These are phyloP conservation scores for Populus tremula DNA, from an alignment of 345 rosid genomes.

Conservation along the genomic window DNA sequence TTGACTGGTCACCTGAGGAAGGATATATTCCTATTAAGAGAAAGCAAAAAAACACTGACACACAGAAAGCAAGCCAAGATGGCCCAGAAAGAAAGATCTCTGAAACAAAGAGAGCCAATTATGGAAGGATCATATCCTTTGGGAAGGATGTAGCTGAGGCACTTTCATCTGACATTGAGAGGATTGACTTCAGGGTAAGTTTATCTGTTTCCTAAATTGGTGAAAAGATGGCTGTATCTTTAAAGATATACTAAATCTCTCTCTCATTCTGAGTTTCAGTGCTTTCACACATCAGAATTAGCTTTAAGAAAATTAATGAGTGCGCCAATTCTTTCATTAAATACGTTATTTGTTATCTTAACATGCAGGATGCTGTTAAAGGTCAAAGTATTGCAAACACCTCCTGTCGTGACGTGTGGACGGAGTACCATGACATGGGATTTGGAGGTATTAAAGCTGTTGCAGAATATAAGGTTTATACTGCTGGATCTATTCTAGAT, in stretches of 20 bases:
- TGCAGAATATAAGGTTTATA: slow-evolving; percentile 74
- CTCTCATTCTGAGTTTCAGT: slow-evolving; percentile 3
- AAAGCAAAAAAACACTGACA: slow-evolving; percentile 43
- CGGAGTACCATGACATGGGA: slow-evolving; percentile 96
- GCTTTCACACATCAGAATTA: not conserved
- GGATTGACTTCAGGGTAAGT: slow-evolving; percentile 80
- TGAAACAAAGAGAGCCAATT: slow-evolving; percentile 42
- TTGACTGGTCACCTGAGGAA: slow-evolving; percentile 93
- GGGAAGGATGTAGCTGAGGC: slow-evolving; percentile 78
- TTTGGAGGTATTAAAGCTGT: slow-evolving; percentile 75
- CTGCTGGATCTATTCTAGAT: slow-evolving; percentile 64
- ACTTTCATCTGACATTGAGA: slow-evolving; percentile 56
- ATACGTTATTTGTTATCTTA: slow-evolving; percentile 1
- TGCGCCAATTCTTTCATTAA: not conserved
- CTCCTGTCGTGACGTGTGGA: slow-evolving; percentile 83
- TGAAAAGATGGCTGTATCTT: not conserved
- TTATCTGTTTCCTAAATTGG: slow-evolving; percentile 1
- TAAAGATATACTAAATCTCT: not conserved
- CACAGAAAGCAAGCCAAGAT: slow-evolving; percentile 24
- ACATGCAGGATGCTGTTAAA: slow-evolving; percentile 73
- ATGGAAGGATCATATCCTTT: slow-evolving; percentile 88
- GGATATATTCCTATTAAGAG: slow-evolving; percentile 42
- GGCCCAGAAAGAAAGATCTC: slow-evolving; percentile 34
- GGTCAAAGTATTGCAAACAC: slow-evolving; percentile 62
- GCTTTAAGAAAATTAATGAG: not conserved